Base-by-base conservation (phyloP, 2,329 filamentous ascomycete species). In the Calonectria pauciramosa region DNA sequence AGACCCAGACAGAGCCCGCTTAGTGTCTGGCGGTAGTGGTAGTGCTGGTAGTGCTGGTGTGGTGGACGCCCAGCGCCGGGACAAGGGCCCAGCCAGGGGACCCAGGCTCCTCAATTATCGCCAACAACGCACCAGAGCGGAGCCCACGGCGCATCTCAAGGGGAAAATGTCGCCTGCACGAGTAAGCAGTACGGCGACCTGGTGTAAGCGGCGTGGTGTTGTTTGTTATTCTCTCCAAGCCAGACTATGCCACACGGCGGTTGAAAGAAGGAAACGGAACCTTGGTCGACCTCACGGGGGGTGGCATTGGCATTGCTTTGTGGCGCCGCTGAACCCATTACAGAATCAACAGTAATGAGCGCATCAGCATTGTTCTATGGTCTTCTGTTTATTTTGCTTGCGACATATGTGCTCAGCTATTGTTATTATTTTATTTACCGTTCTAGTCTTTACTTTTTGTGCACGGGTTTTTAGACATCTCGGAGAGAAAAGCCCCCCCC, bases 41-140 rank as follows among this genome's bases (percentile, higher is more conserved):
- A 75, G 78, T 68, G 52, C 54, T 59, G 26, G 54, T 20, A 34
- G 49, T 47, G 34, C 32, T 34, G n/a, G 78, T 79, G 78, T 79
- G 78, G 78, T 80, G 78, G 56, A 51, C 38, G 54, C 41, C 32
- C 36, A 56, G 36, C 70, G 36, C 44, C 59, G 32, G 70, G 54
- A 52, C 23, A 44, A 63, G 59, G 63, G 34, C 49, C 34, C 51
- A 59, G 36, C 78, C 75, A 77, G 71, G 71, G 71, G 71, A 60
- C 73, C 78, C 75, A 74, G 70, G 72, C 71, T 59, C 71, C 70
- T 72, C 65, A 74, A 77, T 77, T 77, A 70, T 80, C 68, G 74
- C 71, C 76, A 77, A 69, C 78, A 78, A 74, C 60, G 73, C 75
- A 76, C 73, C 16, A 26, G 67, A 70, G 77, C 72, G 76, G 78